These are phyloP conservation scores for Pleoardoris graminearum DNA, from an alignment of 2,329 filamentous ascomycete genomes.

Conservation along the genomic window DNA sequence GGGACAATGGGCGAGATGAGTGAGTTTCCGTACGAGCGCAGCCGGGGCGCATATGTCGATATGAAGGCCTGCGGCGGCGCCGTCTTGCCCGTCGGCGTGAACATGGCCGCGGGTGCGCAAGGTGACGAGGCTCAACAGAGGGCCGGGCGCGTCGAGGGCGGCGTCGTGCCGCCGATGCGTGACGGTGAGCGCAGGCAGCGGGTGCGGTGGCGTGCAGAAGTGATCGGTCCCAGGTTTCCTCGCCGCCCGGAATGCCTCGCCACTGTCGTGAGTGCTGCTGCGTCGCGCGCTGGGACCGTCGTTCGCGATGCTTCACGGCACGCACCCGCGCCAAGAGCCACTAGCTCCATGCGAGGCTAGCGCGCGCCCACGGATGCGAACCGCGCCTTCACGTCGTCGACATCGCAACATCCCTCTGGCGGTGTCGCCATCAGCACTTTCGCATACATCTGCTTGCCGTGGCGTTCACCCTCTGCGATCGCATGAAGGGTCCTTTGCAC, in stretches of 20 bases:
- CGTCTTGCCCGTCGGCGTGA: conserved; percentile 45
- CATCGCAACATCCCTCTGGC: not conserved
- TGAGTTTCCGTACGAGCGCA: conserved; percentile 89
- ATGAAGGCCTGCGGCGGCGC: conserved; percentile 81
- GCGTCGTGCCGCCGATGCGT: not conserved
- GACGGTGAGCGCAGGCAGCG: not conserved
- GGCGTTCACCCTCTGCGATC: not conserved
- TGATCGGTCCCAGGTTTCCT: conserved; percentile 2
- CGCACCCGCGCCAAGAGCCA: conserved; percentile 15
- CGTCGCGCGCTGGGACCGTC: conserved; percentile 23
- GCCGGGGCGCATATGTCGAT: conserved; percentile 86
- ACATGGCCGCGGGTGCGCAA: conserved; percentile 40
- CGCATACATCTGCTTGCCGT: not conserved
- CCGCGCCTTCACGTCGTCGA: not conserved
- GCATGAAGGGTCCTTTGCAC: not conserved
- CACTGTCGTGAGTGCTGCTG: conserved; percentile 15
- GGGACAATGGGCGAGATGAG: conserved; percentile 84
- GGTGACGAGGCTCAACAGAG: conserved; percentile 35
- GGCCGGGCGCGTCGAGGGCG: conserved; percentile 36
- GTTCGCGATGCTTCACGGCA: conserved; percentile 1
- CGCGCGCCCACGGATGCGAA: not conserved
- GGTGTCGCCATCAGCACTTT: not conserved
- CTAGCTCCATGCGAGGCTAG: conserved; percentile 2
- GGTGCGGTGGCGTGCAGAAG: not conserved
- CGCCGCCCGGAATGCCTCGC: conserved; percentile 12